These are phyloP conservation scores for Backusella parvicylindrica DNA, from an alignment of 192 early-diverging fungal species.

Conservation along the genomic window DNA sequence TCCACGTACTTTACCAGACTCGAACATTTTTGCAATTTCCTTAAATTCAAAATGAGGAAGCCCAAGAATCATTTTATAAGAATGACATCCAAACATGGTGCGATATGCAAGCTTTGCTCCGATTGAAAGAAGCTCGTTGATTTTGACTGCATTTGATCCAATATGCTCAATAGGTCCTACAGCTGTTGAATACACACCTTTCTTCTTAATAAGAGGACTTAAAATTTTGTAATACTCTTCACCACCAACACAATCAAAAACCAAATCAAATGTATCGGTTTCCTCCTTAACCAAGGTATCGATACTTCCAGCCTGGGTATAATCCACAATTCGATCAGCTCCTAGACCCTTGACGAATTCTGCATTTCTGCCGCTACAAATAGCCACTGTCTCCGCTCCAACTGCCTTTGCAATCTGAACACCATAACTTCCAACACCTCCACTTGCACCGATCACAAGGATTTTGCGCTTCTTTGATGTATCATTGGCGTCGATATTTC, in stretches of 20 bases:
- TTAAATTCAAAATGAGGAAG: not conserved
- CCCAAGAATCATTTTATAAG: not conserved
- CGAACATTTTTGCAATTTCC: not conserved
- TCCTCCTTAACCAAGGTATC: constrained; percentile 16
- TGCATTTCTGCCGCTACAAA: constrained; percentile 49
- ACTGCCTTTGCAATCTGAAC: constrained; percentile 51
- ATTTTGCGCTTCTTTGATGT: constrained; percentile 26
- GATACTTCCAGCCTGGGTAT: constrained; percentile 40
- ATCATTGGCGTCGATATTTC: not conserved
- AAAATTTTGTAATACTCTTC: constrained; percentile 22
- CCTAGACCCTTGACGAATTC: constrained; percentile 46
- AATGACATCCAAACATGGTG: not conserved
- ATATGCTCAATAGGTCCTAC: constrained; percentile 16
- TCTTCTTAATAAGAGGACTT: not conserved
- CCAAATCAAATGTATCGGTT: constrained; percentile 35
- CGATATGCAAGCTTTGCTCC: not conserved
- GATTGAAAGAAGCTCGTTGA: not conserved
- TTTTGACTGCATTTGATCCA: constrained; percentile 9
- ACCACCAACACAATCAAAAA: constrained; percentile 45
- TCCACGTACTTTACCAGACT: not conserved
- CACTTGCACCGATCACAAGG: constrained; percentile 48
- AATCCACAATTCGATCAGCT: constrained; percentile 56
- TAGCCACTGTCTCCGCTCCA: constrained; percentile 50
- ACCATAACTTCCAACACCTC: constrained; percentile 44
- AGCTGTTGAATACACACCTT: constrained; percentile 12